A percentile compares a stretch with the other conserved stretches of the same genome.
Evolutionary conservation across 2,329 filamentous ascomycete genomes (phyloP).

Genomic region (Xylariaceae sp.): DNA sequence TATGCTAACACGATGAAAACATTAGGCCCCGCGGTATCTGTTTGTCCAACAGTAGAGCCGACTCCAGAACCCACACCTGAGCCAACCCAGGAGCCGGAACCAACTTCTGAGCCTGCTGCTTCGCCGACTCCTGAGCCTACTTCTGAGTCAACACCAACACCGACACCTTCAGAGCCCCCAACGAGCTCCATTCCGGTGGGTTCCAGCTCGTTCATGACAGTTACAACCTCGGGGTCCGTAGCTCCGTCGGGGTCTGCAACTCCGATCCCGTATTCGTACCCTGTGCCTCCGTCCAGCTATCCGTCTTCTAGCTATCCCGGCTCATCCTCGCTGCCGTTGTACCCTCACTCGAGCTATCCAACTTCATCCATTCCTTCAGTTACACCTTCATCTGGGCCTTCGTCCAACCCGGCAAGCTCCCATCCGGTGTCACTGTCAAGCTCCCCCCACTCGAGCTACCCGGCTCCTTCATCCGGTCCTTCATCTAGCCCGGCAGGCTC

Average conservation of each 20-base stretch:
- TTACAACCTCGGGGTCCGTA: not conserved
- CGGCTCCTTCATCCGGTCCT: not conserved
- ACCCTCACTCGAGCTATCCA: not conserved
- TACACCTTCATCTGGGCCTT: not conserved
- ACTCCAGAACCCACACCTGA: not conserved
- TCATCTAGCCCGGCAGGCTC: not conserved
- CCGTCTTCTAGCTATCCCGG: not conserved
- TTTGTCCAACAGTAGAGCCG: slow-evolving; percentile 7
- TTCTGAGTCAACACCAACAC: not conserved
- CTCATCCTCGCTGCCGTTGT: not conserved
- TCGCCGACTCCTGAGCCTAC: not conserved
- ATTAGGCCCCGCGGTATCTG: not conserved
- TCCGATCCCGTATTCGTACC: not conserved
- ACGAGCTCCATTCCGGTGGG: not conserved
- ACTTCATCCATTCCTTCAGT: not conserved
- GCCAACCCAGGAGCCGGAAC: not conserved
- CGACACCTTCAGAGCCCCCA: not conserved
- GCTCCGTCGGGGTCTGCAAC: not conserved
- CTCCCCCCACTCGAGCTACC: not conserved
- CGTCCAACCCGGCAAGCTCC: not conserved
- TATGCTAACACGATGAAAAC: not conserved
- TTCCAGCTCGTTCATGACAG: not conserved
- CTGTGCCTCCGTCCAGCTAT: not conserved
- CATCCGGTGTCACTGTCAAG: not conserved
- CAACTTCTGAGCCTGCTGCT: slow-evolving; percentile 1